Evolutionary conservation across 305 asterid species (phyloP), one percentile per base, ranked within the genome.

Genomic region (Fraxinus xanthoxyloides): DNA sequence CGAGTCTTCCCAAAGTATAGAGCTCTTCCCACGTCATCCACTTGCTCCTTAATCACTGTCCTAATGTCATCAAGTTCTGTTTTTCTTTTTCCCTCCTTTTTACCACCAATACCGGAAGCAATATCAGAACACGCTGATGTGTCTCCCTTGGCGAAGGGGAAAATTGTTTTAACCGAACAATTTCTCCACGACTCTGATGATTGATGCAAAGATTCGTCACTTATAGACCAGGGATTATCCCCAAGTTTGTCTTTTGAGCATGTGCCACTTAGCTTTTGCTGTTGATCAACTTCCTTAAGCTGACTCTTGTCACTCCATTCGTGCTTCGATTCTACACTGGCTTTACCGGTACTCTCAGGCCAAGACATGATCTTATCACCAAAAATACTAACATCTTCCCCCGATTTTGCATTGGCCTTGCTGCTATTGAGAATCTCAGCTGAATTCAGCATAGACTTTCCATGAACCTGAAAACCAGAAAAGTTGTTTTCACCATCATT

Each of bases 21-120:
- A 77, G 95, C 87, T 86, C 97, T 90, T 38, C 98, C 99, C 78
- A 90, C 92, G 86, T 92, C 98, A 87, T 94, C 96, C 76, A 91
- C 97, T 87, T 93, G 95, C 87, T 90, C 98, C 85, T 94, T 94
- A 77, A 91, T 89, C 77, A 90, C 90, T 56, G 93, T 85, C 81
- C 92, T 90, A 79, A 90, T 83, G 82, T 87, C 90, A 78, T 80
- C 87, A 76, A 86, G 84, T 81, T 87, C 97, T 51, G 89, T 75
- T 86, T 88, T 94, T 84, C 86, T 89, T 85, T 90, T 93, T 3
- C 90, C 97, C 72, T 88, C 95, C 82, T 77, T 92, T 87, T 88
- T 93, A 81, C 88, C 92, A 83, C 81, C 86, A 83, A 79, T 77
- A 38, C 83, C 83, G 40, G 77, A 65, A 73, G 87, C 86, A 85